phyloP scores from a whole-genome alignment of 2,329 filamentous ascomycete genomes.

The Fusarium begoniae region DNA sequence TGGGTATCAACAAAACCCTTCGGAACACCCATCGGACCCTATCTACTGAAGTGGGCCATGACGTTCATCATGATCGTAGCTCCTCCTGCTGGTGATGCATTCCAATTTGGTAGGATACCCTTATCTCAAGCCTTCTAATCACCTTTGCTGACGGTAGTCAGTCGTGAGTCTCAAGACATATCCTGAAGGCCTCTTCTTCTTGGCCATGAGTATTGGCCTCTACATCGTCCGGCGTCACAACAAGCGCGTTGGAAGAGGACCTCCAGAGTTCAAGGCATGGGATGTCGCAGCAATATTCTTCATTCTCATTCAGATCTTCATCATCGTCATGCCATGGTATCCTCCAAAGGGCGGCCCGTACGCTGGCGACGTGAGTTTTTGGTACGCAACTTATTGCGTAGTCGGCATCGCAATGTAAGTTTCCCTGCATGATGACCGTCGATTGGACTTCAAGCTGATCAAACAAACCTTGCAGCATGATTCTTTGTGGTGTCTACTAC shows the following conservation, averaged over 20 bases:
- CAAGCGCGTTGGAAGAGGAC: slow-evolving; percentile 57
- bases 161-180: slow-evolving; percentile 69
- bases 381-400: slow-evolving; percentile 76
- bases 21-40: slow-evolving; percentile 69
- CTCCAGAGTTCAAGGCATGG: slow-evolving; percentile 67
- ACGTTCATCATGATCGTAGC: slow-evolving; percentile 69
- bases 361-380: slow-evolving; percentile 75
- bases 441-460: no score
- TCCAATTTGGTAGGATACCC: slow-evolving; percentile 52
- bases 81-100: slow-evolving; percentile 70
- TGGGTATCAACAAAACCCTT: slow-evolving; percentile 72
- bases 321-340: slow-evolving; percentile 77
- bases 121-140: no score
- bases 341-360: slow-evolving; percentile 68
- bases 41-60: slow-evolving; percentile 64
- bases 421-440: accelerated
- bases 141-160: slow-evolving; percentile 51
- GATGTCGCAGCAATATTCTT: slow-evolving; percentile 65
- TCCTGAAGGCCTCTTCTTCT: slow-evolving; percentile 65
- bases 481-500: slow-evolving; percentile 67
- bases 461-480: not conserved
- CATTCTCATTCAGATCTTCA: slow-evolving; percentile 67
- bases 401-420: slow-evolving; percentile 72
- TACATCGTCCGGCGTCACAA: slow-evolving; percentile 66
- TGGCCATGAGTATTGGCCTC: slow-evolving; percentile 66